Evolutionary conservation across 2,329 filamentous ascomycete species (phyloP), one percentile per base, ranked within the genome.

Genomic region (Aurifilum marmelostoma): DNA sequence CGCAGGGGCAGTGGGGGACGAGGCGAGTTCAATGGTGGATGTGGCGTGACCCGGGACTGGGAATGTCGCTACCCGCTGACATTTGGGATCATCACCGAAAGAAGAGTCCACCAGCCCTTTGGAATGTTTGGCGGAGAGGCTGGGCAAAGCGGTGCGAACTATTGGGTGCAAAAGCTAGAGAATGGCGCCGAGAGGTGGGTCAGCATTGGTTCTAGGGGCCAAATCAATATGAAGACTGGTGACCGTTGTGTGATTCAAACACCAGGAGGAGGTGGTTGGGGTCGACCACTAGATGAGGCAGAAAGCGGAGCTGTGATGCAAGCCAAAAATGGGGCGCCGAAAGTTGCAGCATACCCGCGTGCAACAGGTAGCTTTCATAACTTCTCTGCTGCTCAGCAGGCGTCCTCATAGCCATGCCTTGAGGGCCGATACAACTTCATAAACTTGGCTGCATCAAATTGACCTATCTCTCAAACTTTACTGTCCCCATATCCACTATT

Each of bases 351-450:
- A 43, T 67, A 67, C 39, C 66, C 66, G 24, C 66, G 66, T 24
- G 66, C 66, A 37, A 27, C 66, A 56, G 66, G 66, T 27, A 63
- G 66, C 43, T 56, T 67, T 67, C 66, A 67, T 56, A 67, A 32
- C 18, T 63, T 67, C 39, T 63, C 37, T 34, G n/a, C 66, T 41
- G 59, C 66, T 18, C 66, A 67, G 37, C 59, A 67, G 32, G 66
- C 66, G n/a, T 67, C 66, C 12, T 56, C 32, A 21, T 67, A 67
- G 59, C 77, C 87, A 70, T 27, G 52, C 14, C 9, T 59, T 59
- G 52, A 27, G 52, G 52, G 52, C 52, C 52, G 14, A 18, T 56
- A 18, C 24, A 14, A 32, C 52, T 18, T 18, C 18, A 18, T 18
- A 56, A 56, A 18, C 52, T 32, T 56, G 14, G 52, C 52, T 29